Conservation (phyloP, 2,329 filamentous ascomycete genomes). For the Aspergillus uvarum region DNA sequence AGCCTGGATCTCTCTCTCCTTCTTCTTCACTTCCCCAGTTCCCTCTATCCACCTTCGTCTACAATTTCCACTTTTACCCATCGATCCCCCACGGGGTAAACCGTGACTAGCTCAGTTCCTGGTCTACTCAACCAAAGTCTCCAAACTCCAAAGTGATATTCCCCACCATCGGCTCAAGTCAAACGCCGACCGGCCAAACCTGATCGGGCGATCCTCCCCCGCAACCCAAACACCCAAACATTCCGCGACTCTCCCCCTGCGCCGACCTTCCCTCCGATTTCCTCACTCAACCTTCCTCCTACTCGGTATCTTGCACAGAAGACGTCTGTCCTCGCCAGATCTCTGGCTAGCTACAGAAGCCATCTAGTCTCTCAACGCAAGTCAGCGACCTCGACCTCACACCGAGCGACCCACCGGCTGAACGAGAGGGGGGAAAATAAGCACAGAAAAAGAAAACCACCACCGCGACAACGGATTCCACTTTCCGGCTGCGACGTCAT, state of each 20-base stretch:
- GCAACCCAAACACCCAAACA: neutral
- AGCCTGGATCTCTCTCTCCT: neutral
- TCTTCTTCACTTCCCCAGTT: neutral
- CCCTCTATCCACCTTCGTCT: neutral
- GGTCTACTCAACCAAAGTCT: neutral
- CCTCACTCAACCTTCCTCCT: neutral
- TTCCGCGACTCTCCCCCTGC: neutral
- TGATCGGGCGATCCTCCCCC: neutral
- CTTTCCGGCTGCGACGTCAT: slow-evolving; percentile 18
- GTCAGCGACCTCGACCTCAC: too few species aligned
- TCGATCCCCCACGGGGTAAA: slow-evolving; percentile 17
- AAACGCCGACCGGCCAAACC: slow-evolving; percentile 15
- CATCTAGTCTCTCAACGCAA: too few species aligned
- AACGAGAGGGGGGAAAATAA: neutral
- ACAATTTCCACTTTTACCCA: neutral
- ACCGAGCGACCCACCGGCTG: neutral
- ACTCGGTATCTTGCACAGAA: neutral
- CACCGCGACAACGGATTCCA: slow-evolving; percentile 13
- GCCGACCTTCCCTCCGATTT: neutral
- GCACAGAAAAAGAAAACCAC: slow-evolving; percentile 6
- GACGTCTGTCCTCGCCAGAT: too few species aligned
- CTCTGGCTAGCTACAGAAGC: neutral
- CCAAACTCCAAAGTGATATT: neutral
- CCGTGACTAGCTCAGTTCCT: slow-evolving; percentile 10
- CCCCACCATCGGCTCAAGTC: slow-evolving; percentile 15